phyloP scores from a whole-genome alignment of 768 basidiomycete species.

The Lentinula sp. region DNA sequence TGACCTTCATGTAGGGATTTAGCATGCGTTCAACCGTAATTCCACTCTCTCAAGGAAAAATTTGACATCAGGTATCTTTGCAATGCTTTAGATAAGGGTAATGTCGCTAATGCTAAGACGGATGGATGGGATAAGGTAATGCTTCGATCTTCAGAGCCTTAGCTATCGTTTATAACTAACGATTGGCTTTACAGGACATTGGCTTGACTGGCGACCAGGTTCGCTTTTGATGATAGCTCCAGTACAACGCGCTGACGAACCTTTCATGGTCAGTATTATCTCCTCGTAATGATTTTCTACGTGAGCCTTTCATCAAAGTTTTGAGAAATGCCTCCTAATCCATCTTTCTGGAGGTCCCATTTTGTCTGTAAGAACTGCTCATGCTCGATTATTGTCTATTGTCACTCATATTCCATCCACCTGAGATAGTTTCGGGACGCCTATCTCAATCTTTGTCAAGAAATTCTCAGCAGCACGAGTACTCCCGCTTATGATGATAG shows the following conservation, averaged over 20 bases:
- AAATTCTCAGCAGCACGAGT: conserved; percentile 40
- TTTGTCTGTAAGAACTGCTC: conserved; percentile 30
- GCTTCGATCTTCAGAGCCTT: not conserved
- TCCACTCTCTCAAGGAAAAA: not conserved
- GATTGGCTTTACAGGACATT: conserved; percentile 28
- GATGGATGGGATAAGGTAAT: conserved; percentile 38
- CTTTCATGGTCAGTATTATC: conserved; percentile 29
- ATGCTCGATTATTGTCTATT: not conserved
- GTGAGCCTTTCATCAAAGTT: conserved; percentile 15
- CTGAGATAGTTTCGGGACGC: conserved; percentile 37
- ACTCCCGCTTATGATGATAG: conserved; percentile 42
- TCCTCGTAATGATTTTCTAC: conserved; percentile 43
- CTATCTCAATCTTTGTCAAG: conserved; percentile 44
- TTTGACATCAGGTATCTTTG: conserved; percentile 33
- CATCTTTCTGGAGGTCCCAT: conserved; percentile 27
- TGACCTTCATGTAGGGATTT: conserved; percentile 33
- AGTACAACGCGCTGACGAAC: not conserved
- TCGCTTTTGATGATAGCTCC: not conserved
- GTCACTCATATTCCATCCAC: conserved; percentile 3
- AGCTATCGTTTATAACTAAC: not conserved
- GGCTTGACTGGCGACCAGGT: conserved; percentile 39
- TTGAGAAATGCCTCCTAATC: not conserved
- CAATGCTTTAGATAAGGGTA: conserved; percentile 45
- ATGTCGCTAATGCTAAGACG: conserved; percentile 48
- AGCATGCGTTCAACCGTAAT: not conserved